Conservation (phyloP, 495 filamentous ascomycete species). For the Penicillium canescens region DNA sequence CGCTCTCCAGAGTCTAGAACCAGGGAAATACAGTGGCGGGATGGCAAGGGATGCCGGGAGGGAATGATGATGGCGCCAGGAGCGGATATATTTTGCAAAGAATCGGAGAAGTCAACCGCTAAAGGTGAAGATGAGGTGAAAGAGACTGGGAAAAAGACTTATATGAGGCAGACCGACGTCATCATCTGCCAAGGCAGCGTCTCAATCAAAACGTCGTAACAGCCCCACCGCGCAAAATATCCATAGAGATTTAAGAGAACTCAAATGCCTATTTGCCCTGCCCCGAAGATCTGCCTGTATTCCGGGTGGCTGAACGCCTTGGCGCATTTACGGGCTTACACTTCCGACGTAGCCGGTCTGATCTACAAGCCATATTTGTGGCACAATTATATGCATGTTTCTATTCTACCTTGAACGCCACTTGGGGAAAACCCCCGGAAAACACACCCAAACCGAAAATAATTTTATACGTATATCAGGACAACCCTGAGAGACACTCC, state of each 20-base stretch:
- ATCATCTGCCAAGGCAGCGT: conserved; percentile 20
- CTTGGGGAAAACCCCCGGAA: too few species aligned
- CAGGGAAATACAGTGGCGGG: conserved; percentile 2
- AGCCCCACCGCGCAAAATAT: neutral
- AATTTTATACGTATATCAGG: conserved; percentile 3
- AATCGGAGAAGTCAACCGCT: too few species aligned
- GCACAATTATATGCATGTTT: too few species aligned
- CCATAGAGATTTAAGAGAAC: neutral
- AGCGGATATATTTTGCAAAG: too few species aligned
- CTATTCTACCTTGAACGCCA: conserved; percentile 14
- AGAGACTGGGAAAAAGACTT: neutral
- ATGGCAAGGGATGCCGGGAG: neutral
- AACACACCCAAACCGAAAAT: neutral
- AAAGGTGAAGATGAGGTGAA: neutral
- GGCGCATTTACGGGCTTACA: neutral
- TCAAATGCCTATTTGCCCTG: neutral
- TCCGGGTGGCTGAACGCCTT: conserved; percentile 5
- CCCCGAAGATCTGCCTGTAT: neutral
- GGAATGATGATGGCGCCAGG: too few species aligned
- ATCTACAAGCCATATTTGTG: neutral
- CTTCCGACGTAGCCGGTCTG: neutral
- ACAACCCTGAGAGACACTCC: conserved; percentile 12
- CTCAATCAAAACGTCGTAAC: conserved; percentile 1
- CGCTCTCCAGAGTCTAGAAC: neutral
- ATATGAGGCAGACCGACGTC: conserved; percentile 12